Base-by-base conservation (phyloP, 2,329 filamentous ascomycete species). In the Colletotrichum sp. region DNA sequence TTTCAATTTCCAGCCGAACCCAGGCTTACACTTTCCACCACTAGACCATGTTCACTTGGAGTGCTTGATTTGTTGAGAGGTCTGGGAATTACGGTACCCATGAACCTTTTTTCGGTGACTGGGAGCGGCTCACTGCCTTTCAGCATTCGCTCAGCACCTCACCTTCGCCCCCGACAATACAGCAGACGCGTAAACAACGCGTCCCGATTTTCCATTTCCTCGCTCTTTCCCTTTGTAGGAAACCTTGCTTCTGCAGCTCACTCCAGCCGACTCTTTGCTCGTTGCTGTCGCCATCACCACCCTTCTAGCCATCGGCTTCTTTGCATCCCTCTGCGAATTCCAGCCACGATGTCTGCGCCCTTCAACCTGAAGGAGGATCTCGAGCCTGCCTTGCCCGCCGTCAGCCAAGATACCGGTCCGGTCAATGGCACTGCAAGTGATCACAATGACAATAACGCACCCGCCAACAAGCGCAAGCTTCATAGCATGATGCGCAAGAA, bases 201-300 rank as follows among this genome's bases (percentile, higher is more conserved):
- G 43, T 48, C 43, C 43, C 6, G 0, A 21, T n/a, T 48, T 48
- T 48, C 0, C 0, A 4, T 48, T 48, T 48, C 3, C n/a, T 48
- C n/a, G 10, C 6, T 21, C n/a, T 48, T 21, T 48, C 43, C n/a
- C 43, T 1, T 48, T 48, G 10, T 48, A 0, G 1, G 43, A n/a
- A 13, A 48, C 1, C 10, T 3, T 21, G 43, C 43, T 13, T 21
- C 43, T 7, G 18, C 43, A 48, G 2, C 10, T 21, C n/a, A 7
- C 43, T 21, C 10, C 3, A 7, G 3, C 1, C 43, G 10, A 21
- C 43, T 0, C 0, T 48, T 48, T 48, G 1, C 43, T 48, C 6
- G 18, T 48, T 21, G n/a, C 3, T 4, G 6, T 3, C 39, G 2
- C 18, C 18, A 48, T n/a, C 39, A 48, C 43, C n/a, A 21, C 43